Evolutionary conservation across 805 yeast genomes (phyloP), one percentile per base, ranked within the genome.

Genomic region (Zygotorulaspora chibaensis): DNA sequence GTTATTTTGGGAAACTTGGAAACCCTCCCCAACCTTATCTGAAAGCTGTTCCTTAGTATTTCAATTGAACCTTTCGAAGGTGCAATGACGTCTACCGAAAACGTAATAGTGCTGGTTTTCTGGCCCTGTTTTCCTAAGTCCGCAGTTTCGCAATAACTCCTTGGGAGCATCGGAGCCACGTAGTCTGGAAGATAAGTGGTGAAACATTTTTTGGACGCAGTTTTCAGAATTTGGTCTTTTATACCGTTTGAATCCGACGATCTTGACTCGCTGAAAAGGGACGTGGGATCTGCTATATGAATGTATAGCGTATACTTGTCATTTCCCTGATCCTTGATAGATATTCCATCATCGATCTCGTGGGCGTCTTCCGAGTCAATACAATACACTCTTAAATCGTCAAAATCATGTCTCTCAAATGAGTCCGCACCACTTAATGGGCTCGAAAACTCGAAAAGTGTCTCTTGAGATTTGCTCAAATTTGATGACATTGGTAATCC

Each of bases 291-390:
- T 1, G 98, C 97, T 51, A 91, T 79, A 62, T 85, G 96, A 1
- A 88, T 73, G 26, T 83, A 76, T 4, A 90, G 53, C 8, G 70
- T 66, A 53, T 68, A 77, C 11, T 58, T 58, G 2, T 63, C 60
- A 1, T 61, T 53, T 1, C 57, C 55, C 3, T 52, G 56, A 3
- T 49, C 51, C 36, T 69, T 69, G 15, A 91, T 69, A 1, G 96
- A 79, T 23, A 91, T 73, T 38, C 97, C 99, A 65, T 91, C 99
- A 64, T 91, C 99, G 48, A 93, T 84, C 63, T 93, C 98, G 54
- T 84, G 83, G 0, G 98, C 96, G 35, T 73, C 74, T 3, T 71
- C 77, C 2, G 83, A 74, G 66, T 93, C 99, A 47, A 91, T 87
- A 65, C 97, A 89, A 61, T 80, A 91, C 1, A 89, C 81, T 0